These are phyloP conservation scores for Lactarius trivialis DNA, from an alignment of 768 basidiomycete genomes.

Conservation along the genomic window DNA sequence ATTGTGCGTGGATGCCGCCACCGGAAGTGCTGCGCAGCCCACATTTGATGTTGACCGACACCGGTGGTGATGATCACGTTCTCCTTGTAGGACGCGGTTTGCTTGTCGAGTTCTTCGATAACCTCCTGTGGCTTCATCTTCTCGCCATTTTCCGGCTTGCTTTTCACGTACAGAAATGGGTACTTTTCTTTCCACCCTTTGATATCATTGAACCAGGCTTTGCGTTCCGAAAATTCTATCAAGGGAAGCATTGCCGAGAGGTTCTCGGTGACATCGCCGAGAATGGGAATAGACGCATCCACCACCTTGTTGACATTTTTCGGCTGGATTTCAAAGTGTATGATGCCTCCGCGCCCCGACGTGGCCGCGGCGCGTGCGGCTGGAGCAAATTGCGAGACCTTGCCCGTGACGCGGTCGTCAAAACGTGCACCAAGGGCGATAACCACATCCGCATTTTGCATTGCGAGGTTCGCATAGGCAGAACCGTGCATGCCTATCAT, in stretches of 20 bases:
- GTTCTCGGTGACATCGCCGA: slow-evolving; percentile 88
- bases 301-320: slow-evolving; percentile 99
- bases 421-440: slow-evolving; percentile 95
- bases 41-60: slow-evolving; percentile 99
- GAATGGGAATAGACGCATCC: slow-evolving; percentile 86
- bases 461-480: slow-evolving; percentile 95
- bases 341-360: slow-evolving; percentile 88
- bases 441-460: slow-evolving; percentile 96
- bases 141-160: slow-evolving; percentile 42
- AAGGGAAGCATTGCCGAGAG: slow-evolving; percentile 75
- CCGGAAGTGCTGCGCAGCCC: slow-evolving; percentile 91
- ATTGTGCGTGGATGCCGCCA: slow-evolving; percentile 84
- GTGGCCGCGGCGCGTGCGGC: slow-evolving; percentile 80
- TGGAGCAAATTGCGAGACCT: slow-evolving; percentile 83
- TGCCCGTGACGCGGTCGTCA: slow-evolving; percentile 97
- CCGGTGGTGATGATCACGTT: slow-evolving; percentile 87
- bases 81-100: slow-evolving; percentile 75
- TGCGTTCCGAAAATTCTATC: slow-evolving; percentile 57
- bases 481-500: slow-evolving; percentile 99
- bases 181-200: slow-evolving; percentile 77
- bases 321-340: slow-evolving; percentile 97
- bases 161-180: slow-evolving; percentile 83
- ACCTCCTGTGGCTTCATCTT: slow-evolving; percentile 96
- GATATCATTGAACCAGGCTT: slow-evolving; percentile 80
- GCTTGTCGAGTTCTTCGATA: slow-evolving; percentile 82